Evolutionary conservation across 2,329 filamentous ascomycete genomes (phyloP), one percentile per base, ranked within the genome.

Genomic region (Geosmithia putterillii): DNA sequence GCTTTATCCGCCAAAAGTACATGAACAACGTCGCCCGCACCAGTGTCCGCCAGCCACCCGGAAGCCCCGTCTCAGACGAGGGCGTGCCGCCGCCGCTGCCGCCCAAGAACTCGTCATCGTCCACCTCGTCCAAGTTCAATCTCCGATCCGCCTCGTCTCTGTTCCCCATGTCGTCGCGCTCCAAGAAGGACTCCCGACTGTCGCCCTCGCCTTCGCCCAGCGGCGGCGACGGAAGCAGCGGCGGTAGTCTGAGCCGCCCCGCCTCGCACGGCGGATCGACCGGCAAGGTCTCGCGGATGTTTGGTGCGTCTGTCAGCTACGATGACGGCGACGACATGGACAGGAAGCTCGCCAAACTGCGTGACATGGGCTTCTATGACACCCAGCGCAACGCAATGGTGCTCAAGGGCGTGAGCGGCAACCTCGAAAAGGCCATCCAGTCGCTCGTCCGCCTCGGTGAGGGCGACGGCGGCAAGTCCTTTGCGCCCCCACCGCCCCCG

Each of bases 1-100:
- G 86, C 47, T 96, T 90, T 61, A 95, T 98, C 52, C 75, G 90
- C 47, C 82, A 90, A 56, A 98, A 98, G 63, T 98, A 98, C 63
- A 80, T 89, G 57, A 80, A 81, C 52, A 65, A 66, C 46, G 54
- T 60, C 40, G 48, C 57, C 53, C 49, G 60, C 52, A 49, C 60
- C 50, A 35, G 57, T 49, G 65, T 50, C 18, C 22, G 17, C 65
- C 63, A 65, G 50, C 18, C 22, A 20, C 65, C 63, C 1, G 63
- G 62, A 42, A 71, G 68, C 50, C 64, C 65, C n/a, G 64, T 62
- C 41, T 72, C 72, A 12, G 74, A 79, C 49, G 76, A 81, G 50
- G 70, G 66, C 22, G 71, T 66, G 6, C 63, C 79, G 12, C 78
- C 79, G 15, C 74, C 78, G 7, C 61, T 79, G 20, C 79, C 79